Evolutionary conservation across 208 protist genomes (phyloP), one percentile per base, ranked within the genome.

Genomic region (Eutreptiella sp.): DNA sequence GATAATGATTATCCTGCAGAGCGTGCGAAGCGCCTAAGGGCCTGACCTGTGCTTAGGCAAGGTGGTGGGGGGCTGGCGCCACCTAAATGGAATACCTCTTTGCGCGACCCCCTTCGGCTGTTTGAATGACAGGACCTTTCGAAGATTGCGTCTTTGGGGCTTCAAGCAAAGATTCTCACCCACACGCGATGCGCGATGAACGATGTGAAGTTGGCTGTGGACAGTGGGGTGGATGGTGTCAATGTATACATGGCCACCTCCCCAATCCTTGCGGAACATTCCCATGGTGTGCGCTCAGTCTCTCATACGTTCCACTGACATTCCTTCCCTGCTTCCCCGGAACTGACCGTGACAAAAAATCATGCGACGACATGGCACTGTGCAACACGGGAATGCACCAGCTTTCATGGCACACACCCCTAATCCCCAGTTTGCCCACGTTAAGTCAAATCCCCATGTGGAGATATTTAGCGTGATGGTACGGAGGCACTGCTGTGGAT

Each of bases 281-380:
- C 36, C 23, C 50, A n/a, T 1, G 2, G 4, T 28, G 38, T 1
- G 21, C 11, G 11, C 16, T 53, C 1, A 7, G 46, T 61, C 27
- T 61, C 27, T 43, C 38, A 38, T 2, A 14, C 16, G 21, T 26
- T 5, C 27, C 21, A 11, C 23, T 27, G 5, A 29, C 39, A 38
- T 38, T 42, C 14, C 35, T 7, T 39, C 11, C 35, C 35, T 7
- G 11, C 7, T 16, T 16, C 11, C 35, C 11, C 1, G 72, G 72
- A 23, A 65, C 74, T 14, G 72, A 77, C 14, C 74, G n/a, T n/a
- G n/a, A 73, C 60, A 76, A 76, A 46, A 70, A 79, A 31, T 33
- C 65, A 31, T 45, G 62, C 31, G 73, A 70, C 45, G 66, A 68
- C 7, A 53, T 73, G 23, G n/a, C n/a, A n/a, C n/a, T n/a, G n/a